Conservation (phyloP, 2,329 filamentous ascomycete genomes). For the Escovopsis weberi region DNA sequence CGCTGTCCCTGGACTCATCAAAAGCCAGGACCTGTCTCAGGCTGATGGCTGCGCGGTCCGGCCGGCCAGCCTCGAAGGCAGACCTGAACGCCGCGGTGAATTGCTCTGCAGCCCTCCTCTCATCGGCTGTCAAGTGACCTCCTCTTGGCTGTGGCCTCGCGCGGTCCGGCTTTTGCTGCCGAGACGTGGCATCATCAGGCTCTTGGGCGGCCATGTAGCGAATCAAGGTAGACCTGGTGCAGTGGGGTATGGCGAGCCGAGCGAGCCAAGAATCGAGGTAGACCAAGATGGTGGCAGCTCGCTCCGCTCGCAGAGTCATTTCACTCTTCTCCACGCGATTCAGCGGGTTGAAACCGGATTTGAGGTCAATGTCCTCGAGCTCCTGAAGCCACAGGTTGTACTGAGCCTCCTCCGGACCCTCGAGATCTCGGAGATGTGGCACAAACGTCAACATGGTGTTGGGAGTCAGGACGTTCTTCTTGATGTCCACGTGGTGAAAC, state of each 20-base stretch:
- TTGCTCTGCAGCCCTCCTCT: constrained; percentile 28
- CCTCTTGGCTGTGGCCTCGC: constrained; percentile 32
- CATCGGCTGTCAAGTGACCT: constrained; percentile 23
- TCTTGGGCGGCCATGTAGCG: constrained; percentile 37
- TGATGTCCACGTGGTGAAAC: constrained; percentile 46
- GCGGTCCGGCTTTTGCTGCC: constrained; percentile 38
- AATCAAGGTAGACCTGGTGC: constrained; percentile 37
- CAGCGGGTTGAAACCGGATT: constrained; percentile 41
- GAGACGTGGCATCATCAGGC: constrained; percentile 31
- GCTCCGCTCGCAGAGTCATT: constrained; percentile 35
- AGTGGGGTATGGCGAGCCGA: constrained; percentile 33
- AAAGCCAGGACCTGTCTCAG: constrained; percentile 38
- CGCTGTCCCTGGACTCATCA: constrained; percentile 38
- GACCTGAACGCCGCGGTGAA: constrained; percentile 44
- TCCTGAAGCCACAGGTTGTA: constrained; percentile 44
- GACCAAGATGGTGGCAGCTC: constrained; percentile 34
- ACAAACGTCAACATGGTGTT: constrained; percentile 47
- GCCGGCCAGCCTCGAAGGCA: constrained; percentile 29
- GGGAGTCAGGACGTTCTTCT: constrained; percentile 43
- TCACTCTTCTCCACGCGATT: constrained; percentile 35
- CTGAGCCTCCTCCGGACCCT: constrained; percentile 39
- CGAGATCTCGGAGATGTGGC: constrained; percentile 42
- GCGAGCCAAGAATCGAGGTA: constrained; percentile 41
- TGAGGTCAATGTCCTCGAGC: constrained; percentile 41
- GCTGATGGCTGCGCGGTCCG: constrained; percentile 25